A percentile compares a stretch with the other conserved stretches of the same genome.
phyloP scores from a whole-genome alignment of 2,329 filamentous ascomycete genomes.

The Diaporthe sp. region DNA sequence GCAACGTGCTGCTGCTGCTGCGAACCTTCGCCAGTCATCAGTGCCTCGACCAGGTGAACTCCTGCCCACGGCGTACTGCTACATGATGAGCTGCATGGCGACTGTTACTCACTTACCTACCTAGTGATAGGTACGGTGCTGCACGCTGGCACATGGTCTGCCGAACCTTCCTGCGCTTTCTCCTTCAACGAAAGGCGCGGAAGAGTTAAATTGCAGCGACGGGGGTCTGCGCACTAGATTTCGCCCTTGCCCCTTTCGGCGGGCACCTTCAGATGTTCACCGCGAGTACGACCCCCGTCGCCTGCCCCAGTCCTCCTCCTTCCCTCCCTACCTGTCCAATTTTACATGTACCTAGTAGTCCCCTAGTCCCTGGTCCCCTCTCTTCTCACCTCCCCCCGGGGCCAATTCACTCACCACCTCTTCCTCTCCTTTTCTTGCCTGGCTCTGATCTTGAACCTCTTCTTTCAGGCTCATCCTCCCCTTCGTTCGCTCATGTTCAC shows the following conservation, averaged over 20 bases:
- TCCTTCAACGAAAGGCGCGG: constrained; percentile 25
- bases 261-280: constrained; percentile 29
- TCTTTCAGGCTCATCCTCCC: constrained; percentile 45
- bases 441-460: constrained; percentile 47
- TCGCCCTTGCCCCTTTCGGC: constrained; percentile 41
- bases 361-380: constrained; percentile 47
- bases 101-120: neutral
- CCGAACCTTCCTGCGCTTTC: constrained; percentile 5
- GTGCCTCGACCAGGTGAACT: neutral
- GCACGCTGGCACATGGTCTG: constrained; percentile 23
- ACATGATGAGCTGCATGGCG: neutral
- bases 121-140: neutral
- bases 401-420: constrained; percentile 51
- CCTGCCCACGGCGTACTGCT: neutral
- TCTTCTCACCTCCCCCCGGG: constrained; percentile 51
- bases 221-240: constrained; percentile 35
- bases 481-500: constrained; percentile 45
- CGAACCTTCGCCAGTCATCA: neutral
- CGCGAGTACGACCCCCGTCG: constrained; percentile 32
- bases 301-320: constrained; percentile 43
- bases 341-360: constrained; percentile 48
- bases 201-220: constrained; percentile 34
- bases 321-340: constrained; percentile 42
- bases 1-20: neutral
- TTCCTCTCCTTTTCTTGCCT: constrained; percentile 46